A percentile compares a stretch with the other conserved stretches of the same genome.
Evolutionary conservation across 2,329 filamentous ascomycete genomes (phyloP).

Genomic region (Aspergillus japonicus): DNA sequence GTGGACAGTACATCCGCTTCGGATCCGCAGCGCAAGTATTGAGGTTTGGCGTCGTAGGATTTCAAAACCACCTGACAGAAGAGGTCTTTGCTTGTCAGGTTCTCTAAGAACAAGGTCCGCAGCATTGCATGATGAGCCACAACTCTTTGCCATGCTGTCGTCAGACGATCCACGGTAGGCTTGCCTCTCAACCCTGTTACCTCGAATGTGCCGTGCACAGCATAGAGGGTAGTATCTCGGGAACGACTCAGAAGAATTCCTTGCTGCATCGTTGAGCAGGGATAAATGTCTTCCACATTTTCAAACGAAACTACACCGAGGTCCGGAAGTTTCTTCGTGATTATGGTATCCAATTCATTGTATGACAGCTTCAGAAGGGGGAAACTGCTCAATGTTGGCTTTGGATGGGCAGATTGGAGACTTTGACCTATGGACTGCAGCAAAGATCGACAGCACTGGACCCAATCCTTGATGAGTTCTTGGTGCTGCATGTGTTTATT

Average conservation of each 20-base stretch:
- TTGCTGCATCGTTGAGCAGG: constrained; percentile 41
- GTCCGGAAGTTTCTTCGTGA: constrained; percentile 36
- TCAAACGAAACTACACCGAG: constrained; percentile 35
- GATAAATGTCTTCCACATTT: constrained; percentile 45
- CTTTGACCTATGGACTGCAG: constrained; percentile 31
- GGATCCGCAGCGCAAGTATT: constrained; percentile 30
- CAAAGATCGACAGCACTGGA: constrained; percentile 37
- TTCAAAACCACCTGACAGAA: constrained; percentile 39
- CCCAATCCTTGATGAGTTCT: constrained; percentile 44
- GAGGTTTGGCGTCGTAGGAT: constrained; percentile 26
- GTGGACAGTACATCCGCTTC: constrained; percentile 30
- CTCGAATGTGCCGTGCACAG: constrained; percentile 41
- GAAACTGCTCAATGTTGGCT: constrained; percentile 44
- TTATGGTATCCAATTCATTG: constrained; percentile 39
- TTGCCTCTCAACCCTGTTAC: constrained; percentile 19
- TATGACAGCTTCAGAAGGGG: constrained; percentile 48
- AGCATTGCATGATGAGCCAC: constrained; percentile 36
- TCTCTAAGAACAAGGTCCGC: constrained; percentile 39
- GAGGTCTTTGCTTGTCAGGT: constrained; percentile 29
- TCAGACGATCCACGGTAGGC: constrained; percentile 29
- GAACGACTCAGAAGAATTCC: constrained; percentile 36
- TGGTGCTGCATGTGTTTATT: constrained; percentile 51
- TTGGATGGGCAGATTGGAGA: constrained; percentile 25
- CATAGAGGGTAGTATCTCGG: constrained; percentile 36
- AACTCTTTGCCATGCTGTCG: constrained; percentile 33